These are phyloP conservation scores for Gynandropsis gynandra DNA, from an alignment of 345 rosid species.

Conservation along the genomic window DNA sequence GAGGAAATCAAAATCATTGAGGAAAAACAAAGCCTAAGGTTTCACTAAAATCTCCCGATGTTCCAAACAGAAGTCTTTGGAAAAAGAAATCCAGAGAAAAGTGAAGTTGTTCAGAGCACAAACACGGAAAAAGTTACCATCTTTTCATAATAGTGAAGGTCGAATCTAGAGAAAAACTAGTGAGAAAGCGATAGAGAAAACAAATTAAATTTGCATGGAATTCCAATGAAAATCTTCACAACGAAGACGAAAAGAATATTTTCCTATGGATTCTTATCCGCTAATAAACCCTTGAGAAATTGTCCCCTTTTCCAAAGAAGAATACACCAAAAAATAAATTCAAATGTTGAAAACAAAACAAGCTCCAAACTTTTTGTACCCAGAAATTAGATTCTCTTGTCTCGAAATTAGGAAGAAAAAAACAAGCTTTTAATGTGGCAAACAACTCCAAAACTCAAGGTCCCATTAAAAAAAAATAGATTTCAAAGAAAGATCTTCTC, in stretches of 20 bases:
- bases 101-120: slow-evolving; percentile 22
- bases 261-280: slow-evolving; percentile 27
- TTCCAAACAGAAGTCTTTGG: slow-evolving; percentile 23
- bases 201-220: slow-evolving; percentile 14
- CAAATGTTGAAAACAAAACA: no score
- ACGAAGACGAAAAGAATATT: slow-evolving; percentile 40
- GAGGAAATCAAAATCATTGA: slow-evolving; percentile 21
- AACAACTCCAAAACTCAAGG: no score
- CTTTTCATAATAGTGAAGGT: slow-evolving; percentile 25
- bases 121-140: slow-evolving; percentile 9
- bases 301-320: slow-evolving; percentile 11
- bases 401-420: no score
- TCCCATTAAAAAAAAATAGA: no score
- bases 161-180: slow-evolving; percentile 23
- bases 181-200: slow-evolving; percentile 13
- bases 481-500: no score
- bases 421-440: no score
- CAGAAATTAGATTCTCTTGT: no score
- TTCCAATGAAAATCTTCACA: slow-evolving; percentile 39
- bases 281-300: slow-evolving; percentile 23
- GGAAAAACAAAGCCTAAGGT: slow-evolving; percentile 17
- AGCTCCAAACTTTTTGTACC: no score
- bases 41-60: no score
- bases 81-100: slow-evolving; percentile 20
- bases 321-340: no score